Base-by-base conservation (phyloP, 1,284 basidiomycete species). In the Ustilago hordei region DNA sequence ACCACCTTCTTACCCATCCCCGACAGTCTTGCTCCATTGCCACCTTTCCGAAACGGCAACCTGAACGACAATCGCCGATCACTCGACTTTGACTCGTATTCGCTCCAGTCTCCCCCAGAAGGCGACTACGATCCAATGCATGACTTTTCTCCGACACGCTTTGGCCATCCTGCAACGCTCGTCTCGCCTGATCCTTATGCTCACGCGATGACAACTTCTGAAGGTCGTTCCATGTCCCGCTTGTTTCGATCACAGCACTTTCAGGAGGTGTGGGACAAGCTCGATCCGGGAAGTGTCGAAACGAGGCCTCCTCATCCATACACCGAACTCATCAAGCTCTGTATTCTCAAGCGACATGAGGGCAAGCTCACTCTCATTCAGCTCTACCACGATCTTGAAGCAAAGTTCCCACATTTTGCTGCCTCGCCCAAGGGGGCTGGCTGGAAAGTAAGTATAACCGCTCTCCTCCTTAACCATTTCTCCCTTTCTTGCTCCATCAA, bases 281-380 rank as follows among this genome's bases (percentile, higher is more conserved):
- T 78, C 6, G 65, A 69, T 6, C 17, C 63, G 31, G 75, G 75
- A 43, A 55, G 4, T 8, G 32, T 38, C 28, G 50, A 55, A 36
- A 45, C 35, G 0, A 60, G 67, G 0, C 75, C 75, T 8, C 54
- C 56, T 8, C 64, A 67, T 50, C 55, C 67, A 1, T 78, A 78
- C n/a, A 70, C 67, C 6, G 75, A 78, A 28, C 67, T 78, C 55
- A 74, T 78, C 70, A 78, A 78, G 58, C 61, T 78, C 6, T 73
- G 70, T 64, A 78, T 78, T 36, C 67, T 78, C 59, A 73, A 70
- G 34, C 63, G 63, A 2, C 58, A 38, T 15, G 67, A 74, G 31
- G 64, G 61, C 12, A 73, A 73, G 52, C 59, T 78, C 2, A 78
- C 75, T 0, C 57, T 78, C 41, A 69, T 48, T n/a, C 61, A 78